Conservation (phyloP, 2,329 filamentous ascomycete genomes). For the Xylaria sp. region DNA sequence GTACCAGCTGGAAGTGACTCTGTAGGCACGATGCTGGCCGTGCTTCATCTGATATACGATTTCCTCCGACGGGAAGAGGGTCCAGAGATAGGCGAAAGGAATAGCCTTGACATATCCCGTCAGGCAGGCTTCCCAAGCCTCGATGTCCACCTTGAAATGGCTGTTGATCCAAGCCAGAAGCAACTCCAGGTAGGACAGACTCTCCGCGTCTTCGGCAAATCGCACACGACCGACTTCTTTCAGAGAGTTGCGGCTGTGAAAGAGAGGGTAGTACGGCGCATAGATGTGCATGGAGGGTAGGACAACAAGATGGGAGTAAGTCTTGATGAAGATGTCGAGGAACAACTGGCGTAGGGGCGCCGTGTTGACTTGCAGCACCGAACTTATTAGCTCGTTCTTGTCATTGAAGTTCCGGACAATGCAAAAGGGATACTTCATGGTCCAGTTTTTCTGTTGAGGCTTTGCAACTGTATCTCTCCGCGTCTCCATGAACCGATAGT, state of each 20-base stretch:
- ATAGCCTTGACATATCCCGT: slow-evolving; percentile 25
- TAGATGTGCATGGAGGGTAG: slow-evolving; percentile 24
- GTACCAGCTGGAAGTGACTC: slow-evolving; percentile 28
- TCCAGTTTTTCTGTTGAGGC: slow-evolving; percentile 28
- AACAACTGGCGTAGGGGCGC: slow-evolving; percentile 28
- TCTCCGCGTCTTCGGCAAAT: slow-evolving; percentile 28
- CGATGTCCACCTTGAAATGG: slow-evolving; percentile 28
- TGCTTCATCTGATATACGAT: slow-evolving; percentile 26
- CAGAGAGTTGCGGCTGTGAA: slow-evolving; percentile 27
- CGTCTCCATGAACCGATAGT: slow-evolving; percentile 28
- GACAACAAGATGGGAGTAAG: slow-evolving; percentile 22
- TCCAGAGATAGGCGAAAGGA: slow-evolving; percentile 30
- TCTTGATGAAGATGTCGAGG: slow-evolving; percentile 27
- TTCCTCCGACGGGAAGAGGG: slow-evolving; percentile 26
- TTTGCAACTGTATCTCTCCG: slow-evolving; percentile 23
- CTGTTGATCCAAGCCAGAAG: slow-evolving; percentile 31
- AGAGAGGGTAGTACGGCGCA: slow-evolving; percentile 27
- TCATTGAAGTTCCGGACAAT: slow-evolving; percentile 19
- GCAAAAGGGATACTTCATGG: slow-evolving; percentile 31
- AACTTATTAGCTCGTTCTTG: slow-evolving; percentile 14
- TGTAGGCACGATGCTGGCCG: slow-evolving; percentile 30
- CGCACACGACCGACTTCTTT: slow-evolving; percentile 25
- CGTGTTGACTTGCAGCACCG: slow-evolving; percentile 26
- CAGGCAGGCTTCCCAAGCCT: slow-evolving; percentile 26
- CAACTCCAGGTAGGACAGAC: slow-evolving; percentile 25